These are phyloP conservation scores for Piloderma croceum DNA, from an alignment of 768 basidiomycete species.

Conservation along the genomic window DNA sequence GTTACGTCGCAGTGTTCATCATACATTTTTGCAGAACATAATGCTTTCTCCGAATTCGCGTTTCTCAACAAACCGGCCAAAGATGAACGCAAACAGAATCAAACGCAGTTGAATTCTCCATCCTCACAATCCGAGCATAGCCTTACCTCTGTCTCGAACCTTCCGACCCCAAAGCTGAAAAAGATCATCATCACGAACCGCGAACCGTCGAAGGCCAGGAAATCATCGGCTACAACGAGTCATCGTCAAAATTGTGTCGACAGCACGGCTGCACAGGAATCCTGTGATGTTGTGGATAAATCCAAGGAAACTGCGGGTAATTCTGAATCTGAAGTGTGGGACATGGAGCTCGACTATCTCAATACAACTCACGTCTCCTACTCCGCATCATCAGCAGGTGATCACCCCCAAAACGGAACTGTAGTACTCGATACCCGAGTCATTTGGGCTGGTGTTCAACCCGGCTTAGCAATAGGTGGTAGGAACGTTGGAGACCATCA, in stretches of 20 bases:
- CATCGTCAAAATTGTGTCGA: not conserved
- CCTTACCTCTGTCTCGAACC: not conserved
- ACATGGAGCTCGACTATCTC: slow-evolving; percentile 32
- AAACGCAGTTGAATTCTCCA: slow-evolving; percentile 7
- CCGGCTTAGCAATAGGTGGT: not conserved
- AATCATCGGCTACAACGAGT: no score
- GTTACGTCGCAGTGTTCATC: not conserved
- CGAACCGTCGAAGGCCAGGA: not conserved
- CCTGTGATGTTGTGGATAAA: not conserved
- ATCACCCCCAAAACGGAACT: not conserved
- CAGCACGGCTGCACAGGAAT: no score
- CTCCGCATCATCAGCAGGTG: not conserved
- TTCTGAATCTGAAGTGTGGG: slow-evolving; percentile 36
- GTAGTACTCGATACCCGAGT: not conserved
- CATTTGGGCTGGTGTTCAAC: not conserved
- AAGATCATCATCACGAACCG: not conserved
- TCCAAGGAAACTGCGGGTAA: not conserved
- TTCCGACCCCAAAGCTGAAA: not conserved
- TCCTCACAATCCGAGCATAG: slow-evolving; percentile 6
- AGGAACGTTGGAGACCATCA: not conserved
- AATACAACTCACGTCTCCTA: no score
- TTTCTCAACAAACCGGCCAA: slow-evolving; percentile 23
- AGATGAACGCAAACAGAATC: slow-evolving; percentile 5
- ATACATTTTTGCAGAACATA: not conserved
- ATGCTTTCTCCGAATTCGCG: slow-evolving; percentile 26